Conservation (phyloP, 495 filamentous ascomycete species). For the Penicillium goetzii region DNA sequence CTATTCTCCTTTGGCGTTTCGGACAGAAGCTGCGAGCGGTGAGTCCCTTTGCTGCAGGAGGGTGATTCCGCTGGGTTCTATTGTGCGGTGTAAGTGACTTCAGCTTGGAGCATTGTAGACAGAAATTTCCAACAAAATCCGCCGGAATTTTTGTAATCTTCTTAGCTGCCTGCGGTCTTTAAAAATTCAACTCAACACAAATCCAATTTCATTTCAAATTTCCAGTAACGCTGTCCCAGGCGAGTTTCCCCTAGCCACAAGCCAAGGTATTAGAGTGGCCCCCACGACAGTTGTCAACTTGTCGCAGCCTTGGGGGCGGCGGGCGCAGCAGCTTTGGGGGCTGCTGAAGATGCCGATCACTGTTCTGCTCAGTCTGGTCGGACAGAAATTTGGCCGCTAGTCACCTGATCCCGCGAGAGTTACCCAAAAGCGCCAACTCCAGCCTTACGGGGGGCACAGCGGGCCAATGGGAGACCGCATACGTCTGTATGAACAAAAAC, state of each 20-base stretch:
- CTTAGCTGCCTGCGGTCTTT: neutral
- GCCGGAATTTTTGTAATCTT: neutral
- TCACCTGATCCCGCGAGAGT: neutral
- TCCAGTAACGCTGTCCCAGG: neutral
- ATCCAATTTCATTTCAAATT: neutral
- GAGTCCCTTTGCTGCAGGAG: conserved; percentile 3
- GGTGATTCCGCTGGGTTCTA: neutral
- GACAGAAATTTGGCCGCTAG: neutral
- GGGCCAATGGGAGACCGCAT: neutral
- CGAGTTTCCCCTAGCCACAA: neutral
- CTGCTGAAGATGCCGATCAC: neutral
- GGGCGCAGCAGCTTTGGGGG: neutral
- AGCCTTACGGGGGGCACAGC: neutral
- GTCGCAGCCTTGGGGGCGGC: neutral
- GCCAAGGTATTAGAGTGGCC: neutral
- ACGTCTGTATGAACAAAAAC: neutral
- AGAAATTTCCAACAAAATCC: neutral
- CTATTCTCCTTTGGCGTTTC: conserved; percentile 5
- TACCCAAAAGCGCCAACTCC: neutral
- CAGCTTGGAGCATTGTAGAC: neutral
- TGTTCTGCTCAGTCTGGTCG: neutral
- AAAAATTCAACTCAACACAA: neutral
- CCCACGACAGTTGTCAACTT: neutral
- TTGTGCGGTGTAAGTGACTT: neutral
- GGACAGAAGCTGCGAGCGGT: neutral